Conservation (phyloP, 2,329 filamentous ascomycete genomes). For the Epichloe sp. region DNA sequence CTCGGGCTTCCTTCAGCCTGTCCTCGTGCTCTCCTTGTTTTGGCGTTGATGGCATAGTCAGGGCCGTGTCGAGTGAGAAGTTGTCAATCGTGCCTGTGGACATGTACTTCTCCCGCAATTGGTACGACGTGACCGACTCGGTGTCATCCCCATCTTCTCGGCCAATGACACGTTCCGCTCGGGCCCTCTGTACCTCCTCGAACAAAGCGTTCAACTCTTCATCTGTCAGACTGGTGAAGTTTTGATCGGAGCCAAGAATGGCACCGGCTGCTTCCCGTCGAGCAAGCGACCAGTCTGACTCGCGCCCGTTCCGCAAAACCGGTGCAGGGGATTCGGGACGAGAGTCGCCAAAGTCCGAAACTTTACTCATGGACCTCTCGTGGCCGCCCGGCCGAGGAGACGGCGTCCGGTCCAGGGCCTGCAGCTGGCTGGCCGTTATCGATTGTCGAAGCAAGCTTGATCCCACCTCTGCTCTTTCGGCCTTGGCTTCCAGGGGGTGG, state of each 20-base stretch:
- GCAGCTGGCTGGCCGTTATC: conserved; percentile 47
- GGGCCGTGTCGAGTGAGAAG: conserved; percentile 83
- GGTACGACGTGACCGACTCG: conserved; percentile 80
- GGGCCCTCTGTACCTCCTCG: conserved; percentile 81
- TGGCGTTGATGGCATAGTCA: conserved; percentile 91
- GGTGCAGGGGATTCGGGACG: conserved; percentile 70
- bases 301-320: conserved; percentile 49
- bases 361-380: conserved; percentile 67
- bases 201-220: conserved; percentile 90
- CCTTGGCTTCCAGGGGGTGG: conserved; percentile 87
- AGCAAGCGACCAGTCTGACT: conserved; percentile 92
- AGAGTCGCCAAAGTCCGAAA: conserved; percentile 67
- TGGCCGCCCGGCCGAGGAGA: conserved; percentile 48
- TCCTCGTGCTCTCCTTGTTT: conserved; percentile 66
- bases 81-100: conserved; percentile 92
- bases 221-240: conserved; percentile 78
- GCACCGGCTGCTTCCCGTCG: conserved; percentile 85
- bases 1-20: conserved; percentile 57
- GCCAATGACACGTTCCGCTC: conserved; percentile 58
- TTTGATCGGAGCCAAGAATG: conserved; percentile 80
- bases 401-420: conserved; percentile 37
- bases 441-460: conserved; percentile 81
- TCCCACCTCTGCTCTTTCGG: conserved; percentile 70
- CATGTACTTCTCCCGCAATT: conserved; percentile 85
- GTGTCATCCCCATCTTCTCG: conserved; percentile 79